Evolutionary conservation across 306 rosid genomes (phyloP).

Genomic region (Dryas octopetala): DNA sequence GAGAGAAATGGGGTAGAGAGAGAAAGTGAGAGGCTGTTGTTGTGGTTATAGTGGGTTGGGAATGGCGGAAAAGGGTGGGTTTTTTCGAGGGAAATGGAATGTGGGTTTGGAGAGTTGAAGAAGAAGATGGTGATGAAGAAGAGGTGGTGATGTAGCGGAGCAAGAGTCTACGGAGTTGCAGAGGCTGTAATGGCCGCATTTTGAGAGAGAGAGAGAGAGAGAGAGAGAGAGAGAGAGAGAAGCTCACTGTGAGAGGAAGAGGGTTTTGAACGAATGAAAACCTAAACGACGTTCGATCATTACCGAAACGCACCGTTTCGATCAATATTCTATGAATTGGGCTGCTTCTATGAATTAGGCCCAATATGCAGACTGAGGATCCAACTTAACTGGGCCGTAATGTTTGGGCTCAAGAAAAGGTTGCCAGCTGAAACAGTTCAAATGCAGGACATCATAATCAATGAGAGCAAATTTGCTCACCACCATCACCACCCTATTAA

Average conservation of each 20-base stretch:
- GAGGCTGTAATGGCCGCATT: conserved; percentile 61
- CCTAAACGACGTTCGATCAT: conserved; percentile 9
- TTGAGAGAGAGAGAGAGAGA: neutral
- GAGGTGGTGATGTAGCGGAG: conserved; percentile 40
- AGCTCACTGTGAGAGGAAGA: neutral
- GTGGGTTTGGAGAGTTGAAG: neutral
- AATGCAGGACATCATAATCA: too few species aligned
- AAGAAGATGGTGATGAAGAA: conserved; percentile 25
- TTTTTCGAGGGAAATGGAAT: neutral
- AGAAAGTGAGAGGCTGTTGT: conserved; percentile 9
- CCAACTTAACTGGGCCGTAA: too few species aligned
- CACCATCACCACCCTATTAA: too few species aligned
- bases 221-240: neutral
- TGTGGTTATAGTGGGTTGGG: conserved; percentile 13
- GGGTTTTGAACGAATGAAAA: neutral
- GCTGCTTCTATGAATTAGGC: neutral
- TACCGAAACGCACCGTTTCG: neutral
- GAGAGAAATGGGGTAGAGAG: conserved; percentile 26
- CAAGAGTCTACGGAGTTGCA: conserved; percentile 55
- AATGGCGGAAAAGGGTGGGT: conserved; percentile 30
- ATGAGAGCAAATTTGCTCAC: too few species aligned
- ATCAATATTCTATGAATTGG: neutral
- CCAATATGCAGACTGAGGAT: neutral
- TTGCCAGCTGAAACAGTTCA: too few species aligned
- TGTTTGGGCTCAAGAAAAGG: too few species aligned